phyloP scores from a whole-genome alignment of 805 yeast species.

The Yamadazyma laniorum region DNA sequence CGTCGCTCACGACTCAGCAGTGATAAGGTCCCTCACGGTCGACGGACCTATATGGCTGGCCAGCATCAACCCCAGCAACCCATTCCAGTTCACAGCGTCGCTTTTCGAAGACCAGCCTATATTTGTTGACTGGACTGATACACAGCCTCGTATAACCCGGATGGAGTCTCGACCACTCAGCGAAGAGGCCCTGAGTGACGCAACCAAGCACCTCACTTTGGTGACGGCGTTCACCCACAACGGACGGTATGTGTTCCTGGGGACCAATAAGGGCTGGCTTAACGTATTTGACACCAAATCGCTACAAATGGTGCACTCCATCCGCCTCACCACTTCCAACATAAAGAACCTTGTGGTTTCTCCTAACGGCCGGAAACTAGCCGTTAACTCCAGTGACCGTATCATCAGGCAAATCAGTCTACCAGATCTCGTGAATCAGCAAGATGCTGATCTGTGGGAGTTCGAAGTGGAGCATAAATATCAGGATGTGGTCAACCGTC shows the following conservation, averaged over 20 bases:
- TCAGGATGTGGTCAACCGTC: constrained; percentile 83
- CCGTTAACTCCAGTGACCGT: constrained; percentile 75
- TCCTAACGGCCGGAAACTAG: constrained; percentile 58
- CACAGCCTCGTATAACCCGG: constrained; percentile 16
- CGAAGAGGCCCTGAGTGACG: constrained; percentile 11
- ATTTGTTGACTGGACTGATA: constrained; percentile 40
- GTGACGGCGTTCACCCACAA: constrained; percentile 50
- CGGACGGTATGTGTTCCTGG: constrained; percentile 61
- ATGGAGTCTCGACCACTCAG: constrained; percentile 19
- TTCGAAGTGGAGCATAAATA: constrained; percentile 75
- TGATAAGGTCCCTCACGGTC: constrained; percentile 47
- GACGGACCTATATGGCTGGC: constrained; percentile 77
- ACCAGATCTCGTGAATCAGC: constrained; percentile 39
- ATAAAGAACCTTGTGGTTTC: constrained; percentile 67
- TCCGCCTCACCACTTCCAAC: constrained; percentile 63
- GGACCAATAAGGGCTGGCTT: constrained; percentile 79
- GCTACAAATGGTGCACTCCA: constrained; percentile 42
- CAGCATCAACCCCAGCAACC: constrained; percentile 49
- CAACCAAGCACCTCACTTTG: constrained; percentile 46
- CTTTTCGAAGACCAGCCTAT: constrained; percentile 62
- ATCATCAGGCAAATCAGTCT: constrained; percentile 61
- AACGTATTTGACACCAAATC: constrained; percentile 42
- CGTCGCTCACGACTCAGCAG: constrained; percentile 22
- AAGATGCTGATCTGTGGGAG: constrained; percentile 38
- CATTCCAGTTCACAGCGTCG: constrained; percentile 56